A percentile compares a stretch with the other conserved stretches of the same genome.
Conservation (phyloP, 2,329 filamentous ascomycete species). For the Byssochlamys sp. region DNA sequence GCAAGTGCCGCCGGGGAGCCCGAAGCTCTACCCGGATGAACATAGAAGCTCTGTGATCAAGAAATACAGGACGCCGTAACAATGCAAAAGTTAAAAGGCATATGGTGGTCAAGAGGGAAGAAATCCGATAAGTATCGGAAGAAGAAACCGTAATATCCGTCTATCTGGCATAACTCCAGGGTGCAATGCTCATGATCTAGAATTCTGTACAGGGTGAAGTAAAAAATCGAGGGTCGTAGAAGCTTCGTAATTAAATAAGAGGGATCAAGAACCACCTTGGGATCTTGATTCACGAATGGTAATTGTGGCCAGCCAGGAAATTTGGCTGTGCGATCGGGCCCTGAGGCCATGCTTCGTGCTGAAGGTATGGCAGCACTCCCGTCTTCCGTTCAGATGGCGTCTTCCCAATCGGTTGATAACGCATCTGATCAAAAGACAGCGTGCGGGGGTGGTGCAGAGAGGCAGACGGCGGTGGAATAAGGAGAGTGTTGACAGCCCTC, state of each 20-base stretch:
- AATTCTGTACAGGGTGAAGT: background rate
- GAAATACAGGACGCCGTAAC: background rate
- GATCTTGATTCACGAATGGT: conserved; percentile 16
- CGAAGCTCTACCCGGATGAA: background rate
- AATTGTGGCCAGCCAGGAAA: conserved; percentile 21
- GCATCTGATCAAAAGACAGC: conserved; percentile 62
- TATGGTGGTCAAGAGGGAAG: background rate
- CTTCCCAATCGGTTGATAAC: conserved; percentile 69
- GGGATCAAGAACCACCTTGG: background rate
- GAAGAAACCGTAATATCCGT: background rate
- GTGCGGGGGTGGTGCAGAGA: conserved; percentile 66
- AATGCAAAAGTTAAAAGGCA: background rate
- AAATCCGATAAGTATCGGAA: background rate
- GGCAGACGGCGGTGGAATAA: conserved; percentile 73
- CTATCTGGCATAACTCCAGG: background rate
- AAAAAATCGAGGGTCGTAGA: background rate
- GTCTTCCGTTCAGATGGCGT: conserved; percentile 55
- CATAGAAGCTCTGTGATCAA: background rate
- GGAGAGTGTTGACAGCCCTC: conserved; percentile 77
- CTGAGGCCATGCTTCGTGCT: conserved; percentile 35
- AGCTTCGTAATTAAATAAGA: background rate
- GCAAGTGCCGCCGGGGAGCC: background rate
- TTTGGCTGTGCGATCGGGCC: conserved; percentile 20
- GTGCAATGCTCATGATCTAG: background rate
- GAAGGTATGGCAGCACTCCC: conserved; percentile 55